Evolutionary conservation across 2,329 filamentous ascomycete genomes (phyloP).

Genomic region (Trichocomaceae sp.): DNA sequence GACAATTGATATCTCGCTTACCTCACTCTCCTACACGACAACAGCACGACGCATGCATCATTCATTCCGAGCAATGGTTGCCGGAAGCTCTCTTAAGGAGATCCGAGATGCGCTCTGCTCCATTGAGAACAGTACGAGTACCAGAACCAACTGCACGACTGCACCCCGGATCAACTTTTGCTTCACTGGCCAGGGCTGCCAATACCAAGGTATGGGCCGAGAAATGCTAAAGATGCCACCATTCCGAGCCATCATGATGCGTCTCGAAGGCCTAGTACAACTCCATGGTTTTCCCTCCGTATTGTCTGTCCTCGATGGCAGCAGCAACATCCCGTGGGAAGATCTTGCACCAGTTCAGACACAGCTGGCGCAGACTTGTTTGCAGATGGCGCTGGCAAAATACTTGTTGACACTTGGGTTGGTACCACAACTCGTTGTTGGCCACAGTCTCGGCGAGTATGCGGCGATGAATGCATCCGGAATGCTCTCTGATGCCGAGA

Average conservation of each 20-base stretch:
- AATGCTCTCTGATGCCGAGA: constrained; percentile 19
- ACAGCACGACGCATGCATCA: constrained; percentile 51
- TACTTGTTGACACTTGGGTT: constrained; percentile 19
- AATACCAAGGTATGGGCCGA: constrained; percentile 23
- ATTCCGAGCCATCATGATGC: background rate
- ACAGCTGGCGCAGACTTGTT: background rate
- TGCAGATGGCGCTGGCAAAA: background rate
- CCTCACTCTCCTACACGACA: constrained; percentile 53
- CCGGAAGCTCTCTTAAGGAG: constrained; percentile 15
- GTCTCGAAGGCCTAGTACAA: background rate
- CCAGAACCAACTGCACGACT: background rate
- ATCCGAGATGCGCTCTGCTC: background rate
- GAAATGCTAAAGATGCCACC: constrained; percentile 35
- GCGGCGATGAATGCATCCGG: constrained; percentile 23
- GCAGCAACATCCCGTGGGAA: background rate
- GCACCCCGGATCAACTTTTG: constrained; percentile 42
- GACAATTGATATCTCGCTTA: too few species aligned
- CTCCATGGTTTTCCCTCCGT: background rate
- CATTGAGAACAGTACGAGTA: too few species aligned
- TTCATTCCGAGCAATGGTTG: constrained; percentile 29
- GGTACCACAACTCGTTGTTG: constrained; percentile 19
- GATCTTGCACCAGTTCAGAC: too few species aligned
- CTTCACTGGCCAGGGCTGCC: constrained; percentile 33
- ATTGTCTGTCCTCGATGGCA: background rate
- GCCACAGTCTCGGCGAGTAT: constrained; percentile 29